Evolutionary conservation across 2,329 filamentous ascomycete species (phyloP).

Genomic region (Botryotinia globosa): DNA sequence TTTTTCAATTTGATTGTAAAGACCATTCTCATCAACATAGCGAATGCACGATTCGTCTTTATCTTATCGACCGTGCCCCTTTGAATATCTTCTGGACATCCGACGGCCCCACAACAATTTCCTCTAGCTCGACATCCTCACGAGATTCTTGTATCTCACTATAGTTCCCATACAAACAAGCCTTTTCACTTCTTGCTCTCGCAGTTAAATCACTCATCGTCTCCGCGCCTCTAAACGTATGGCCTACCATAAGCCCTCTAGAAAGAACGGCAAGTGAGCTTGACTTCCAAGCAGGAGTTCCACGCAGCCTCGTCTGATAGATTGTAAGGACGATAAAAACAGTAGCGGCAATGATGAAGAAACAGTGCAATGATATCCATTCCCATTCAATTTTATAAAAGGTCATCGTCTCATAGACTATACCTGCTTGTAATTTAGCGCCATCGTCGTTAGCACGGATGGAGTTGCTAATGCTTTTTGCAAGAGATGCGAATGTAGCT

Average conservation of each 20-base stretch:
- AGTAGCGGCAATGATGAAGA: background rate
- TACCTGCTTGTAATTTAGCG: background rate
- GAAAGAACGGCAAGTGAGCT: constrained; percentile 12
- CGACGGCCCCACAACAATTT: background rate
- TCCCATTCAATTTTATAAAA: constrained; percentile 2
- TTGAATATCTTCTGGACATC: background rate
- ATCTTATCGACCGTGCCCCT: background rate
- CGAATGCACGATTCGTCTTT: background rate
- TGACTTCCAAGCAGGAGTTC: constrained; percentile 10
- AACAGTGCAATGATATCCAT: constrained; percentile 10
- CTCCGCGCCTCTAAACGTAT: constrained; percentile 1
- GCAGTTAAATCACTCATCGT: background rate
- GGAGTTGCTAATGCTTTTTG: constrained; percentile 14
- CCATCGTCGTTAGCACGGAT: constrained; percentile 5
- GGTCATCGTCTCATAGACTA: background rate
- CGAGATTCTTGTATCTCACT: background rate
- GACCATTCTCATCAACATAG: background rate
- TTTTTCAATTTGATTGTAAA: background rate
- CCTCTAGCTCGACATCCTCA: constrained; percentile 1
- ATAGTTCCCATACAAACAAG: background rate
- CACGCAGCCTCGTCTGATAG: constrained; percentile 2
- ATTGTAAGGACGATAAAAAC: background rate
- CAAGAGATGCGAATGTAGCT: constrained; percentile 5
- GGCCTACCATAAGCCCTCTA: background rate
- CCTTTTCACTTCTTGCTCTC: constrained; percentile 2